Evolutionary conservation across 208 protist species (phyloP).

Genomic region (Crithidia fasciculata): DNA sequence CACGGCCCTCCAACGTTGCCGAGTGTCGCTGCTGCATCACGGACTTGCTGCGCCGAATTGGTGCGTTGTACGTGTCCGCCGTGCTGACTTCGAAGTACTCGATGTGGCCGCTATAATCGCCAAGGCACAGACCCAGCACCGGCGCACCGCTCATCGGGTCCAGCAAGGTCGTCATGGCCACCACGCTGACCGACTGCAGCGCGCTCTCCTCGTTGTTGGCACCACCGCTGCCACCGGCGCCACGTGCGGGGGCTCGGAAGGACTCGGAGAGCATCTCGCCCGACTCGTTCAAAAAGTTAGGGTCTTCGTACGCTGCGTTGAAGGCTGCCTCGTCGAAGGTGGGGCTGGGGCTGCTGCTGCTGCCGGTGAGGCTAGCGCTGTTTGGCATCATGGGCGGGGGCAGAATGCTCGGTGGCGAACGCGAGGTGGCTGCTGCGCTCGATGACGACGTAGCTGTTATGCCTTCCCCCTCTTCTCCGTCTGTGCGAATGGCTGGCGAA

Average conservation of each 20-base stretch:
- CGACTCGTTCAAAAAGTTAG: constrained; percentile 27
- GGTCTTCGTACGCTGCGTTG: constrained; percentile 32
- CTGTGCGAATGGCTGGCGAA: not conserved
- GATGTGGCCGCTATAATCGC: constrained; percentile 83
- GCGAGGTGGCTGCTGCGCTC: not conserved
- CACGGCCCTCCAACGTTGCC: constrained; percentile 9
- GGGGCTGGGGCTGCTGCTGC: constrained; percentile 44
- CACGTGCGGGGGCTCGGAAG: constrained; percentile 17
- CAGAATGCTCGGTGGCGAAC: not conserved
- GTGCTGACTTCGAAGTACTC: constrained; percentile 83
- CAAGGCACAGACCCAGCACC: constrained; percentile 71
- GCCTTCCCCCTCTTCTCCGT: constrained; percentile 2
- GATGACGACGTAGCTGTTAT: not conserved
- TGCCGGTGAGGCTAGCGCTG: constrained; percentile 16
- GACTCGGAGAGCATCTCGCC: constrained; percentile 41
- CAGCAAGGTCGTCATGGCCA: constrained; percentile 74
- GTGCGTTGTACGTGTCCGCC: constrained; percentile 41
- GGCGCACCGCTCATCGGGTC: constrained; percentile 75
- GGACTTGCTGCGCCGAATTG: constrained; percentile 54
- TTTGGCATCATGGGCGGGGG: constrained; percentile 2
- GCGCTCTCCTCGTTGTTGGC: constrained; percentile 36
- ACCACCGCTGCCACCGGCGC: constrained; percentile 10
- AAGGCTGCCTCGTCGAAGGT: constrained; percentile 55
- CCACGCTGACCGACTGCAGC: constrained; percentile 57
- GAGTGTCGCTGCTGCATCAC: constrained; percentile 28